phyloP scores from a whole-genome alignment of 345 rosid genomes.

The Camelina hispida region DNA sequence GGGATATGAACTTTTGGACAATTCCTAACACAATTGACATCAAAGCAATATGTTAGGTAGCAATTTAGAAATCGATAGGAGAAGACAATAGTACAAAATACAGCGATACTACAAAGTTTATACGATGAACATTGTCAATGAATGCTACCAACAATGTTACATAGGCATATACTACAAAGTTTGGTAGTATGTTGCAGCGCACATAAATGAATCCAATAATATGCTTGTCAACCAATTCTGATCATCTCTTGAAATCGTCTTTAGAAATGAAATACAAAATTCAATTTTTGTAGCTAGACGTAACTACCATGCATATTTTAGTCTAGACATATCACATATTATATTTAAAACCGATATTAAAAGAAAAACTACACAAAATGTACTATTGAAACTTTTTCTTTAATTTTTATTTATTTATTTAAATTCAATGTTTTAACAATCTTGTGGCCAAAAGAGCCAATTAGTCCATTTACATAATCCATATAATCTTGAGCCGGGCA shows the following conservation, averaged over 20 bases:
- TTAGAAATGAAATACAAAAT: neutral
- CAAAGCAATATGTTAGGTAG: too few species aligned
- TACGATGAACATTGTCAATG: neutral
- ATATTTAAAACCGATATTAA: too few species aligned
- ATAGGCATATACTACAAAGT: neutral
- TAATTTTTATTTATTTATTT: neutral
- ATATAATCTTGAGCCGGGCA: neutral
- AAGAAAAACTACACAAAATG: neutral
- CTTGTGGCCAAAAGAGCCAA: conserved; percentile 9
- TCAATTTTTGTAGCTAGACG: neutral
- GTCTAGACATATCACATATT: too few species aligned
- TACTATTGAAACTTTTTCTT: neutral
- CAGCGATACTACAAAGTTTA: too few species aligned
- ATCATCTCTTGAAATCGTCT: neutral
- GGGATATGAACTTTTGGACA: neutral
- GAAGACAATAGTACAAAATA: too few species aligned
- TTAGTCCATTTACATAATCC: too few species aligned
- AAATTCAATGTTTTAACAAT: neutral
- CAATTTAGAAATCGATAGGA: too few species aligned
- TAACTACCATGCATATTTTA: neutral
- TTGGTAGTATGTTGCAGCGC: neutral
- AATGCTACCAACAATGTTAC: neutral
- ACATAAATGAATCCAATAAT: neutral
- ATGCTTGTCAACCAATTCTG: neutral
- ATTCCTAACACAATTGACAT: too few species aligned